Evolutionary conservation across 306 rosid genomes (phyloP).

Genomic region (Oemleria cerasiformis): DNA sequence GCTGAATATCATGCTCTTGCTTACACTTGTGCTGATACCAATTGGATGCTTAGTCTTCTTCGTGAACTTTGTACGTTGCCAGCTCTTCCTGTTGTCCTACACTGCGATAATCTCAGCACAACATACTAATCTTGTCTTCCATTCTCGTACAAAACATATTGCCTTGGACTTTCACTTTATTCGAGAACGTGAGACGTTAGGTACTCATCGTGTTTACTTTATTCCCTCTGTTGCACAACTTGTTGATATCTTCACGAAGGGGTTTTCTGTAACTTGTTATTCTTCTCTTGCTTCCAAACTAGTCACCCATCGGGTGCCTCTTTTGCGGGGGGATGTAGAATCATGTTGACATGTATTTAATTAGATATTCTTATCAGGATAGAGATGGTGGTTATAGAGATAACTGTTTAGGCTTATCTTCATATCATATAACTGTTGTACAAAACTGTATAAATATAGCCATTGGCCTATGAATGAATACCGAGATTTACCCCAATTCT

Average conservation of each 20-base stretch:
- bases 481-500: too few species aligned
- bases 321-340: neutral
- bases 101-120: neutral
- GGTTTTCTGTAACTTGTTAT: neutral
- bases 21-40: neutral
- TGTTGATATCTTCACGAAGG: neutral
- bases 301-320: neutral
- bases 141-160: neutral
- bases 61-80: neutral
- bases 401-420: too few species aligned
- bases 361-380: too few species aligned
- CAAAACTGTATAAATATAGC: too few species aligned
- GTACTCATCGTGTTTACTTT: neutral
- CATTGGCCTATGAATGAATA: too few species aligned
- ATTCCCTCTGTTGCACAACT: neutral
- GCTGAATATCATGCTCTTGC: neutral
- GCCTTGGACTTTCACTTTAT: neutral
- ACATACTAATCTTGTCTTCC: neutral
- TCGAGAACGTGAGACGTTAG: neutral
- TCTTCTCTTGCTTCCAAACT: neutral
- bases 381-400: too few species aligned
- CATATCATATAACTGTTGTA: too few species aligned
- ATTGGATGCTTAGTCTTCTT: neutral
- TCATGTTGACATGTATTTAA: too few species aligned
- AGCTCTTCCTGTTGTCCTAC: fast-evolving